These are phyloP conservation scores for Quercus alba DNA, from an alignment of 306 rosid species.

Conservation along the genomic window DNA sequence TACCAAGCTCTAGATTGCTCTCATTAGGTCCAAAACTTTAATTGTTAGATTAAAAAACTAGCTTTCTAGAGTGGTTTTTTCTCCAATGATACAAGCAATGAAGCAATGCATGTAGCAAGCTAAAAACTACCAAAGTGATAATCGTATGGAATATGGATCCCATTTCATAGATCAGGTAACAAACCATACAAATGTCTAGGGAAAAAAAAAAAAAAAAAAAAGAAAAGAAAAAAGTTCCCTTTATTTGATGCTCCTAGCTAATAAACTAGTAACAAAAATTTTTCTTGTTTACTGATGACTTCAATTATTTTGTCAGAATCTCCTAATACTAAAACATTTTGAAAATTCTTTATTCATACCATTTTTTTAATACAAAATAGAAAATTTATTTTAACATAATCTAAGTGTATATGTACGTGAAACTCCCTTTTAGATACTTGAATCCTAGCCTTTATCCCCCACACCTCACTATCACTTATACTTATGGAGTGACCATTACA, in stretches of 20 bases:
- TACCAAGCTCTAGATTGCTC: too few relatives aligned
- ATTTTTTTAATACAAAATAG: too few relatives aligned
- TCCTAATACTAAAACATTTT: neutral
- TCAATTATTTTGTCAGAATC: neutral
- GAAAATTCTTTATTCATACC: neutral
- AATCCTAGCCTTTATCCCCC: fast-evolving
- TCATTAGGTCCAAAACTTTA: too few relatives aligned
- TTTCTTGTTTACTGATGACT: too few relatives aligned
- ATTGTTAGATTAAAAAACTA: too few relatives aligned
- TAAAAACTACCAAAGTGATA: neutral
- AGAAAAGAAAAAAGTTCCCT: neutral
- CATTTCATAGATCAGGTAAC: neutral
- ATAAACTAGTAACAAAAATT: neutral
- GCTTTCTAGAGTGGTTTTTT: too few relatives aligned
- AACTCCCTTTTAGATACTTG: fast-evolving
- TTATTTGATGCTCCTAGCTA: neutral
- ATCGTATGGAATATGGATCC: neutral
- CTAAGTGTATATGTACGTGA: too few relatives aligned
- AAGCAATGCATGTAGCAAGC: neutral
- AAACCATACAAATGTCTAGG: neutral
- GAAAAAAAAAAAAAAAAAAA: neutral
- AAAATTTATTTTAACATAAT: too few relatives aligned
- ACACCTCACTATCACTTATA: too few relatives aligned
- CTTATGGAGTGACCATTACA: too few relatives aligned
- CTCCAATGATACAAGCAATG: too few relatives aligned